Percentiles rank a stretch among this genome's conserved stretches.
Evolutionary conservation across 139 green algal genomes (phyloP).

Genomic region (Micractinium sp.): DNA sequence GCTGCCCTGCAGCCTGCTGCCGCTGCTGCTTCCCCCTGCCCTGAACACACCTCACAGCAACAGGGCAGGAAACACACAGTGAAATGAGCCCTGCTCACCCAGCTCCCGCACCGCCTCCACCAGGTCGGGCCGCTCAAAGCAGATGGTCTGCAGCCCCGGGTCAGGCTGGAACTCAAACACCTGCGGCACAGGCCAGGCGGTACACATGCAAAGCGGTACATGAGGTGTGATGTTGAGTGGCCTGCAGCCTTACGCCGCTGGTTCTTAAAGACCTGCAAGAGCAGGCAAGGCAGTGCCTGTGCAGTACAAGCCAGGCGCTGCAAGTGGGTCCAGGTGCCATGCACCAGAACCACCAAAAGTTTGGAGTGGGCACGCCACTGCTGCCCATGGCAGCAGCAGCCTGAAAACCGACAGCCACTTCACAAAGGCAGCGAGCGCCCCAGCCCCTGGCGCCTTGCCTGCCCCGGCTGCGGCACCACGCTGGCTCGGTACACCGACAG

Average conservation of each 20-base stretch:
- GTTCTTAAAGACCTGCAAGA: too few relatives aligned
- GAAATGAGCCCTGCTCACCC: not conserved
- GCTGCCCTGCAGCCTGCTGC: too few relatives aligned
- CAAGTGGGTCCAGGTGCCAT: too few relatives aligned
- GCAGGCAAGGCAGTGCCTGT: too few relatives aligned
- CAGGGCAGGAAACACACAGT: not conserved
- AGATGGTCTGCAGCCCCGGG: conserved; percentile 48
- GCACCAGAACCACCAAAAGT: not conserved
- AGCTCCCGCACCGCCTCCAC: not conserved
- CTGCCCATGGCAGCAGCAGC: not conserved
- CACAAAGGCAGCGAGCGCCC: not conserved
- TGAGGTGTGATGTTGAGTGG: not conserved
- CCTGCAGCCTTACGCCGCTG: too few relatives aligned
- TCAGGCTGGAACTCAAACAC: conserved; percentile 58
- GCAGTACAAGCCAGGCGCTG: not conserved
- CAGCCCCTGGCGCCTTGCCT: not conserved
- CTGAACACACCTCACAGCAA: not conserved
- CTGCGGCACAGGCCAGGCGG: not conserved
- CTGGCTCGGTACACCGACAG: conserved; percentile 13
- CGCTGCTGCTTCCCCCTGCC: too few relatives aligned
- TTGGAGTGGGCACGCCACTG: not conserved
- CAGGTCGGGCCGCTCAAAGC: conserved; percentile 42
- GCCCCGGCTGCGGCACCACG: conserved; percentile 24
- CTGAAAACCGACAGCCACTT: not conserved
- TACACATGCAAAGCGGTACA: too few relatives aligned